Evolutionary conservation across 208 protist genomes (phyloP), one percentile per base, ranked within the genome.

Genomic region (Trypanosoma brucei): DNA sequence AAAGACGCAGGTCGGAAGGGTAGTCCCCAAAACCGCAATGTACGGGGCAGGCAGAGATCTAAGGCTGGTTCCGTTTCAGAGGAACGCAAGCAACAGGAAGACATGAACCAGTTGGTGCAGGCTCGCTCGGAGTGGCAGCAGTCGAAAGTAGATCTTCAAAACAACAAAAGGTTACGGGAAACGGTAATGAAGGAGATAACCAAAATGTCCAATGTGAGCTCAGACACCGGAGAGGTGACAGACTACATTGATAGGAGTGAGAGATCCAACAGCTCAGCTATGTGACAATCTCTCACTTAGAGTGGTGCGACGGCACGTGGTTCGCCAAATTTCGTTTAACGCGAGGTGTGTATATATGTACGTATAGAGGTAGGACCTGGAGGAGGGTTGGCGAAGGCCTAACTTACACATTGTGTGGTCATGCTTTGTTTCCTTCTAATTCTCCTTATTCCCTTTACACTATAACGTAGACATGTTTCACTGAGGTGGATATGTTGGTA

Each of bases 121-220:
- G 59, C 70, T 7, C 70, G 84, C 3, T 48, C 59, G 8, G 72
- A 83, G 54, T 91, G 84, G 81, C 61, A 76, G 33, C 70, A 81
- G 66, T 62, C 70, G 9, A 81, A 78, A 62, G 33, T 36, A 5
- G 61, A 31, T 14, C 39, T 88, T 35, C 59, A 70, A 56, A 52
- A 35, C 2, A 70, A 70, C 42, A 75, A 72, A 46, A 56, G 52
- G 40, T 35, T 79, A 51, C 73, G 81, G 9, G 78, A 84, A 54
- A 67, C 77, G 11, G 68, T 68, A 42, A 40, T 74, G 13, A 58
- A 56, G 14, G 71, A 80, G 44, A 61, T 88, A 14, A 52, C 53
- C 11, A 77, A 76, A 36, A 68, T 88, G 44, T 45, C 73, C 22
- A 4, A 57, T 13, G 70, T 4, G 14, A 5, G 3, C 56, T 44